phyloP scores from a whole-genome alignment of 352 stramenopile genomes.

The Thalassiosira livingstoniorum region DNA sequence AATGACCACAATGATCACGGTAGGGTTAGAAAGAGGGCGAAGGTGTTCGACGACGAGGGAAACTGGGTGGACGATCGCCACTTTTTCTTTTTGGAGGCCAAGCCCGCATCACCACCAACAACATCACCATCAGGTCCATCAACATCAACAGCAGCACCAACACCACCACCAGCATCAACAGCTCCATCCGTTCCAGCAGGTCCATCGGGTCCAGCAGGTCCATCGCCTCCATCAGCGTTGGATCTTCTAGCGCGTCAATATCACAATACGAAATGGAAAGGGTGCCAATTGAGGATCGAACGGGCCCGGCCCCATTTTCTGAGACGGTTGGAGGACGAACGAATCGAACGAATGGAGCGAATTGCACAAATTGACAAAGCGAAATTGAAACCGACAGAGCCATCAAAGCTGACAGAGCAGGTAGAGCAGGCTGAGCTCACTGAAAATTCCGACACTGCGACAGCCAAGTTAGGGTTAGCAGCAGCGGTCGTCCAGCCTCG shows the following conservation, averaged over 20 bases:
- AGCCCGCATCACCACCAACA: neutral
- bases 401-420: too few species aligned
- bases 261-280: conserved; percentile 85
- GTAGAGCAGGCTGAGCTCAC: too few species aligned
- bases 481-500: conserved; percentile 20
- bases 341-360: conserved; percentile 17
- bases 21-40: conserved; percentile 11
- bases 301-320: conserved; percentile 77
- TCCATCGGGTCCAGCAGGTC: neutral
- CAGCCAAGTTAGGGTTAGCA: too few species aligned
- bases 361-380: neutral
- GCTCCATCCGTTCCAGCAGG: neutral
- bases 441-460: too few species aligned
- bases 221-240: conserved; percentile 29
- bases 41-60: conserved; percentile 43
- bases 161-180: neutral
- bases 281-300: conserved; percentile 76
- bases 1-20: conserved; percentile 3
- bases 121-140: neutral
- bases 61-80: conserved; percentile 40
- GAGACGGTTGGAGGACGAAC: conserved; percentile 72
- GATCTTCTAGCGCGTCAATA: conserved; percentile 72
- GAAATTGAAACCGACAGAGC: neutral
- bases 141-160: neutral
- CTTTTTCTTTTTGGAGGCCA: conserved; percentile 58